phyloP scores from a whole-genome alignment of 1,284 basidiomycete genomes.

The Microbotryum lychnidis-dioicae region DNA sequence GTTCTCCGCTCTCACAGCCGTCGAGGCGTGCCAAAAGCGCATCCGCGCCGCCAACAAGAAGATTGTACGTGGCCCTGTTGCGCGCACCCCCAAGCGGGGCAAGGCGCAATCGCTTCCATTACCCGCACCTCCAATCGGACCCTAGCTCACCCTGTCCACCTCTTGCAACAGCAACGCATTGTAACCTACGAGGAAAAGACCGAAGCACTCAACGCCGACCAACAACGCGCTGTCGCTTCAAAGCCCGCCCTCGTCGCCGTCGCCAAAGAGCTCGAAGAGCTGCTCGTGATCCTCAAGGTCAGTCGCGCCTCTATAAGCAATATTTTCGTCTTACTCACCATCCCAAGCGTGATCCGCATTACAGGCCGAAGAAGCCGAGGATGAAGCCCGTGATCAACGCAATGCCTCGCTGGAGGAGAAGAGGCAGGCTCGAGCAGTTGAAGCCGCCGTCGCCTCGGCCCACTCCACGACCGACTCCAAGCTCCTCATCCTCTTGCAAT shows the following conservation, averaged over 20 bases:
- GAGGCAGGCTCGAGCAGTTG: constrained; percentile 30
- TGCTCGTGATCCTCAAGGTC: constrained; percentile 35
- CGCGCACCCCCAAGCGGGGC: no score
- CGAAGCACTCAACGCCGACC: constrained; percentile 36
- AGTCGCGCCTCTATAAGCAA: neutral
- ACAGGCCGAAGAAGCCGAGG: constrained; percentile 36
- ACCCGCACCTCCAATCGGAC: no score
- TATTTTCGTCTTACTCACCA: neutral
- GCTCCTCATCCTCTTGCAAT: constrained; percentile 36
- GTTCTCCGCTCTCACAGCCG: constrained; percentile 7
- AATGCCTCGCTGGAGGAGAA: constrained; percentile 29
- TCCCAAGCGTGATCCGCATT: neutral
- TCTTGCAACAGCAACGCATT: constrained; percentile 34
- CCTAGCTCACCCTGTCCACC: neutral
- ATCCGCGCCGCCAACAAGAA: constrained; percentile 36
- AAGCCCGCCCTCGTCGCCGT: constrained; percentile 36
- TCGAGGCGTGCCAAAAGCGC: constrained; percentile 33
- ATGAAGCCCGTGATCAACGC: constrained; percentile 30
- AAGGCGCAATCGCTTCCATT: no score
- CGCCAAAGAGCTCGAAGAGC: constrained; percentile 36
- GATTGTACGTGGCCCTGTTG: constrained; percentile 25
- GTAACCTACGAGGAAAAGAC: constrained; percentile 32
- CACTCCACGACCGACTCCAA: constrained; percentile 29
- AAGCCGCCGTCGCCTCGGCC: constrained; percentile 28
- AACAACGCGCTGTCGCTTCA: constrained; percentile 35